Percentiles rank a stretch among this genome's conserved stretches.
phyloP scores from a whole-genome alignment of 2,329 filamentous ascomycete species.

The Teratosphaeria nubilosa region DNA sequence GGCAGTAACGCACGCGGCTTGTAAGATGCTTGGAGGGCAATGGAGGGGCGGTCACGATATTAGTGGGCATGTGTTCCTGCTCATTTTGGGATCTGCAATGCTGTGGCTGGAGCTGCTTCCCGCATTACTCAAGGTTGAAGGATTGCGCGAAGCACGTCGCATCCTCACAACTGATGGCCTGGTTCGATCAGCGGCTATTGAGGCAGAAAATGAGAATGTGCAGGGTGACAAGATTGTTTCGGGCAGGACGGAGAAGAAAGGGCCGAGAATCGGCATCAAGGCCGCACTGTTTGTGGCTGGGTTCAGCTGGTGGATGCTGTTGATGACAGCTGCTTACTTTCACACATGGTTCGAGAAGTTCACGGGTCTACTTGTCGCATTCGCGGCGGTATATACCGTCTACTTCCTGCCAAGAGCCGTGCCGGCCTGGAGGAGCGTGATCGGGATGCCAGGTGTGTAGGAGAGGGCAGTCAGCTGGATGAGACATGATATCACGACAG shows the following conservation, averaged over 20 bases:
- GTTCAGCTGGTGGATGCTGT: conserved; percentile 84
- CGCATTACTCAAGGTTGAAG: conserved; percentile 40
- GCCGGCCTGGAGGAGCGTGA: conserved; percentile 30
- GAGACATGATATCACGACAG: not conserved
- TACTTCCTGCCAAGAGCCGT: conserved; percentile 40
- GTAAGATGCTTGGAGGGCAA: conserved; percentile 67
- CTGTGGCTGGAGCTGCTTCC: conserved; percentile 70
- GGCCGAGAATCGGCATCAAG: conserved; percentile 41
- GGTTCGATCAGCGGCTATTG: conserved; percentile 35
- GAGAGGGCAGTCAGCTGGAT: not conserved
- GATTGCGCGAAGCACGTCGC: conserved; percentile 50
- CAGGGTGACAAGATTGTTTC: conserved; percentile 24
- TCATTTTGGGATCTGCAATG: conserved; percentile 75
- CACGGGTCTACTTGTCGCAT: conserved; percentile 40
- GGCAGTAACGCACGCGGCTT: conserved; percentile 64
- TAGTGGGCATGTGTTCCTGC: conserved; percentile 85
- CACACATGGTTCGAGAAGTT: conserved; percentile 97
- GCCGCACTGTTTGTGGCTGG: conserved; percentile 49
- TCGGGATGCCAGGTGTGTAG: conserved; percentile 38
- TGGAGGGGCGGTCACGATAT: conserved; percentile 97
- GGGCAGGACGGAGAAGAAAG: conserved; percentile 16
- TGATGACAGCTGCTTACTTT: conserved; percentile 98
- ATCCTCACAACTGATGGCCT: conserved; percentile 59
- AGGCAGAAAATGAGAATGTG: conserved; percentile 33
- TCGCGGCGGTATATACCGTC: conserved; percentile 33